Evolutionary conservation across 208 protist genomes (phyloP).

Genomic region (Acanthamoeba healyi): DNA sequence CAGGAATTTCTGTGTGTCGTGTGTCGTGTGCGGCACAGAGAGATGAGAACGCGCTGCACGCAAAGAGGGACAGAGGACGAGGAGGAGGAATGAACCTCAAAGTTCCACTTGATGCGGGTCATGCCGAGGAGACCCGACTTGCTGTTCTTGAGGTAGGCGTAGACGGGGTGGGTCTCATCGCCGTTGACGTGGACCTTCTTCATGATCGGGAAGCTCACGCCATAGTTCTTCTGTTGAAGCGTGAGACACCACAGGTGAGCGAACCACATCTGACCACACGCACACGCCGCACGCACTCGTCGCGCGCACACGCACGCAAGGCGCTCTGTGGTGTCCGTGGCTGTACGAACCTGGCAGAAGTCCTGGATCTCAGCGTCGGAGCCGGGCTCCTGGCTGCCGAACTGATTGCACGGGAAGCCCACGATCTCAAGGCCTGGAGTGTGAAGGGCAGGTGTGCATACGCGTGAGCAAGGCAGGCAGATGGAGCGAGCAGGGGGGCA

Average conservation of each 20-base stretch:
- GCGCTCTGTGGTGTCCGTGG: no score
- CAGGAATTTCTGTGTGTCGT: conserved; percentile 54
- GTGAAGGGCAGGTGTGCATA: not conserved
- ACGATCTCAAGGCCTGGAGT: not conserved
- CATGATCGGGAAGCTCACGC: conserved; percentile 73
- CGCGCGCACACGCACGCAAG: not conserved
- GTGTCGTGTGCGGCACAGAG: not conserved
- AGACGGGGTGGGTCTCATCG: conserved; percentile 40
- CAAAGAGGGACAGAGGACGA: not conserved
- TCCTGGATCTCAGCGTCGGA: conserved; percentile 67
- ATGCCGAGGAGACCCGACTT: conserved; percentile 60
- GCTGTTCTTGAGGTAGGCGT: conserved; percentile 51
- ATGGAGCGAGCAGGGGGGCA: not conserved
- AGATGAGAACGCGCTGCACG: no score
- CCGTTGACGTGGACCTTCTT: conserved; percentile 77
- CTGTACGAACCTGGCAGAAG: conserved; percentile 70
- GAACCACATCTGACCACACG: no score
- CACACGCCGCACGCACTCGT: not conserved
- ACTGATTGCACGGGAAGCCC: conserved; percentile 68
- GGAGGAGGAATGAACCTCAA: conserved; percentile 39
- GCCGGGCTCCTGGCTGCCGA: conserved; percentile 73
- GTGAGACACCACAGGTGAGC: not conserved
- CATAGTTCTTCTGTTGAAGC: conserved; percentile 46
- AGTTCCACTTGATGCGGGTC: conserved; percentile 79
- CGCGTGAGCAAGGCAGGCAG: no score